phyloP scores from a whole-genome alignment of 306 rosid genomes.

The Quercus alba region DNA sequence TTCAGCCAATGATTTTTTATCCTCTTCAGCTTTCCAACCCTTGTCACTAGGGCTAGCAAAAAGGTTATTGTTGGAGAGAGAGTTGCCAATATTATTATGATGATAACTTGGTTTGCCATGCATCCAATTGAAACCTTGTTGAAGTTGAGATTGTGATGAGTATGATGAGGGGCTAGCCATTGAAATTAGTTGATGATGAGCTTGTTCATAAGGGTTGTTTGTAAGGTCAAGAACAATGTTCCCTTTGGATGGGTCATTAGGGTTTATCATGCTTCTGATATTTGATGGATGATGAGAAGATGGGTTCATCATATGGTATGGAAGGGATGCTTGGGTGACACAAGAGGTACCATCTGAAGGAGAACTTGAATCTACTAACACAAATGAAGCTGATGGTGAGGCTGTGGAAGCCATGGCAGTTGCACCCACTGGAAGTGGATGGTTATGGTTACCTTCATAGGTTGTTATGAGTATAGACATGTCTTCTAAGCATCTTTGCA shows the following conservation, averaged over 20 bases:
- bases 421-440: constrained; percentile 92
- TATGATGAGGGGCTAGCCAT: constrained; percentile 25
- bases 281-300: constrained; percentile 20
- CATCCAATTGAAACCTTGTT: constrained; percentile 49
- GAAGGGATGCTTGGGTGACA: constrained; percentile 34
- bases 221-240: constrained; percentile 64
- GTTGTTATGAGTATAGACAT: constrained; percentile 94
- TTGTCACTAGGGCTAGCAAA: constrained; percentile 11
- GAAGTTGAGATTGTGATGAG: constrained; percentile 13
- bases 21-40: constrained; percentile 35
- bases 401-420: constrained; percentile 89
- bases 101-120: constrained; percentile 23
- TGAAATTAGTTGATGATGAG: constrained; percentile 10
- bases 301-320: constrained; percentile 28
- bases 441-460: constrained; percentile 94
- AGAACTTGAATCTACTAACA: constrained; percentile 60
- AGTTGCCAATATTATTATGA: not conserved
- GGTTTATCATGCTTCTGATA: constrained; percentile 29
- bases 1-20: constrained; percentile 28
- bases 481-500: constrained; percentile 94
- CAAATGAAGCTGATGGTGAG: constrained; percentile 61
- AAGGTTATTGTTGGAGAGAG: constrained; percentile 8
- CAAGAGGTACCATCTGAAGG: constrained; percentile 28
- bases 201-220: constrained; percentile 15
- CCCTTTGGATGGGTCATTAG: constrained; percentile 60